Evolutionary conservation across 1,139 yeast genomes (phyloP).

Genomic region (Yamadazyma membranifaciens): DNA sequence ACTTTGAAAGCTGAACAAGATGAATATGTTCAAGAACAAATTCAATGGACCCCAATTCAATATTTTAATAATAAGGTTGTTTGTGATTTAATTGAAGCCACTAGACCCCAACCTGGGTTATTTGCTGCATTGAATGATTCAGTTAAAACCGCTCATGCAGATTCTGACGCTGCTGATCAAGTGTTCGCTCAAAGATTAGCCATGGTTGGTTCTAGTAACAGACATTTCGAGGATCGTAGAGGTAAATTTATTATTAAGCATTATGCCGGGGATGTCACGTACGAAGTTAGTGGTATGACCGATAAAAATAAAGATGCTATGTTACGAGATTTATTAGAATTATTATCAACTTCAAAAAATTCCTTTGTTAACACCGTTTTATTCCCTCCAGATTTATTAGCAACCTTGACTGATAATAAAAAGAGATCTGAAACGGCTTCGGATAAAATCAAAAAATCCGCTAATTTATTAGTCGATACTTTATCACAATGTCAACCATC

Average conservation of each 20-base stretch:
- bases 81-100: slow-evolving; percentile 93
- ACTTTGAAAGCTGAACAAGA: slow-evolving; percentile 97
- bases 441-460: slow-evolving; percentile 89
- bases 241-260: slow-evolving; percentile 89
- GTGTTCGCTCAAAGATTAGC: slow-evolving; percentile 91
- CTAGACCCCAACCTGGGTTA: slow-evolving; percentile 89
- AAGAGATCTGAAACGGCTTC: slow-evolving; percentile 96
- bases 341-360: slow-evolving; percentile 71
- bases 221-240: slow-evolving; percentile 87
- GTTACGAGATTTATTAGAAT: slow-evolving; percentile 81
- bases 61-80: slow-evolving; percentile 96
- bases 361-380: slow-evolving; percentile 57
- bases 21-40: slow-evolving; percentile 92
- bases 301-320: slow-evolving; percentile 96
- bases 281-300: slow-evolving; percentile 88
- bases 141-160: slow-evolving; percentile 98
- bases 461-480: slow-evolving; percentile 87
- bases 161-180: slow-evolving; percentile 94
- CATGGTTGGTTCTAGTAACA: slow-evolving; percentile 72
- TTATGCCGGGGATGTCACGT: slow-evolving; percentile 98
- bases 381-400: slow-evolving; percentile 66
- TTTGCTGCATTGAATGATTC: slow-evolving; percentile 97
- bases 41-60: slow-evolving; percentile 96
- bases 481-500: slow-evolving; percentile 89
- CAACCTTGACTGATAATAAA: slow-evolving; percentile 68